phyloP scores from a whole-genome alignment of 805 yeast species.

The Candida maris region DNA sequence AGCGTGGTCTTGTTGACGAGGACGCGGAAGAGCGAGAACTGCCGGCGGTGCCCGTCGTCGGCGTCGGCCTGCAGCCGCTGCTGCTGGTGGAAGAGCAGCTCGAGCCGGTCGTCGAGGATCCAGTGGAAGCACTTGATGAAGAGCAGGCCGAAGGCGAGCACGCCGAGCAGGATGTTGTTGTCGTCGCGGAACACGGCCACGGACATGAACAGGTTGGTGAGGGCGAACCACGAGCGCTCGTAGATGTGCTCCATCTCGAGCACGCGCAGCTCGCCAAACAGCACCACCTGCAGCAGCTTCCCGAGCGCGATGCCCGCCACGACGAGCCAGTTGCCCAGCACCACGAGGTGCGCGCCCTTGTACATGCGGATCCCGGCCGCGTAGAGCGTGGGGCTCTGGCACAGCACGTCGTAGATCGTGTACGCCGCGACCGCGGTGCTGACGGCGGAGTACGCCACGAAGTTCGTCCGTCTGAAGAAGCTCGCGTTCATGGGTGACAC shows the following conservation, averaged over 20 bases:
- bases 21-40: constrained; percentile 5
- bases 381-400: constrained; percentile 44
- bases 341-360: constrained; percentile 43
- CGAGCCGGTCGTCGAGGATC: constrained; percentile 53
- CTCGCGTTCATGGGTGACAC: constrained; percentile 6
- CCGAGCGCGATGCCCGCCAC: constrained; percentile 35
- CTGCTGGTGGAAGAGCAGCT: constrained; percentile 42
- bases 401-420: constrained; percentile 37
- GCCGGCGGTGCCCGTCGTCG: not conserved
- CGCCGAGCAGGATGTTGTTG: constrained; percentile 41
- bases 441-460: constrained; percentile 22
- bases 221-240: constrained; percentile 61
- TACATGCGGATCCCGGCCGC: constrained; percentile 48
- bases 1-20: constrained; percentile 39
- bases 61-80: constrained; percentile 1
- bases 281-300: constrained; percentile 43
- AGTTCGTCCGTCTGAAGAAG: constrained; percentile 9
- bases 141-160: constrained; percentile 36
- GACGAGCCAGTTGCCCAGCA: constrained; percentile 43
- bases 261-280: constrained; percentile 73
- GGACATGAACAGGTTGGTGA: constrained; percentile 59
- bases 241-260: constrained; percentile 73
- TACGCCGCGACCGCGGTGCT: constrained; percentile 36
- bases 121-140: constrained; percentile 72
- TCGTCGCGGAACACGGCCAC: constrained; percentile 51